Evolutionary conservation across 108 stramenopile species (phyloP).

Genomic region (Bacterosira constricta): DNA sequence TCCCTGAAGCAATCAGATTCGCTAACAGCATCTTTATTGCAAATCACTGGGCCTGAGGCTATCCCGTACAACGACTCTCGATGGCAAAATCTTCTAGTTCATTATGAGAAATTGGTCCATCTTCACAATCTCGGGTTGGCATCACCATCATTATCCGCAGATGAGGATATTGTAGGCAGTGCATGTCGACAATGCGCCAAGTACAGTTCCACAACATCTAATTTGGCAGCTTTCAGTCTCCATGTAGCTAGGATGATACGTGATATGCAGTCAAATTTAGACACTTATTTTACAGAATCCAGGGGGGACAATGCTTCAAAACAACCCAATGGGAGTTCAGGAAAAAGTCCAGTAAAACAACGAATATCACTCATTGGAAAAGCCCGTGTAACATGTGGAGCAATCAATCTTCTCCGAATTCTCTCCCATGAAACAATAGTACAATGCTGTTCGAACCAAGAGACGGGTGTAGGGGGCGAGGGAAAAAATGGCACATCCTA

Average conservation of each 20-base stretch:
- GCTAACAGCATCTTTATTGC: conserved; percentile 49
- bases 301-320: not conserved
- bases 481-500: conserved; percentile 34
- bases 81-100: conserved; percentile 76
- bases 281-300: not conserved
- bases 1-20: conserved; percentile 20
- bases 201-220: conserved; percentile 60
- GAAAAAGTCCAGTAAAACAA: conserved; percentile 42
- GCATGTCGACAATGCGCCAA: conserved; percentile 63
- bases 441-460: conserved; percentile 20
- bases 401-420: conserved; percentile 61
- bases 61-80: conserved; percentile 73
- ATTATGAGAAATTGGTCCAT: conserved; percentile 82
- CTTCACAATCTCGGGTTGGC: conserved; percentile 46
- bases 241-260: conserved; percentile 74
- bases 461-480: conserved; percentile 1
- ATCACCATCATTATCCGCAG: not conserved
- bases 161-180: conserved; percentile 40
- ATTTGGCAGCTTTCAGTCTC: conserved; percentile 74
- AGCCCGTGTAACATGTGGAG: conserved; percentile 78
- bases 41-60: conserved; percentile 72
- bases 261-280: conserved; percentile 46
- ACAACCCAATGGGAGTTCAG: not conserved
- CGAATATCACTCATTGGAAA: conserved; percentile 74
- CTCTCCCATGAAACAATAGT: conserved; percentile 65